These are phyloP conservation scores for Camellia sinensis DNA, from an alignment of 148 eudicot genomes.

Conservation along the genomic window DNA sequence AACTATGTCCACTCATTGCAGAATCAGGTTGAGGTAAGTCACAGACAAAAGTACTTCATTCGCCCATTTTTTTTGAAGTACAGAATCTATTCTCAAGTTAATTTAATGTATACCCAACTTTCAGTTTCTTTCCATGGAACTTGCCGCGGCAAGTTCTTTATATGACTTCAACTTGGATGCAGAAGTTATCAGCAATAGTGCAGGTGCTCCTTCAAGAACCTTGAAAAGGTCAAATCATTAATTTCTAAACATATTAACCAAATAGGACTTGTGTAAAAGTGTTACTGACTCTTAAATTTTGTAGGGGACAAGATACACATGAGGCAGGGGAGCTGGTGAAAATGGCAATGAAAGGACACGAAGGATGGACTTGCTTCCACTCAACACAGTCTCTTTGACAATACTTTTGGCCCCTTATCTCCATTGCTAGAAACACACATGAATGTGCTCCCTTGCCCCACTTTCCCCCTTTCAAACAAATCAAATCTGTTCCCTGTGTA, in stretches of 20 bases:
- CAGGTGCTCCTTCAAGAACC: conserved; percentile 2
- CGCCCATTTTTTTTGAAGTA: background rate
- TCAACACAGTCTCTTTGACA: background rate
- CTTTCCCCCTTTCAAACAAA: background rate
- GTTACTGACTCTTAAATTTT: background rate
- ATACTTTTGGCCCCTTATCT: background rate
- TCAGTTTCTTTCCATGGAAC: conserved; percentile 10
- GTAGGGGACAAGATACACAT: background rate
- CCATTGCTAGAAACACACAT: background rate
- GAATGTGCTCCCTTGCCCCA: conserved; percentile 2
- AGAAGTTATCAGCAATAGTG: background rate
- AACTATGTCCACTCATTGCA: conserved; percentile 9
- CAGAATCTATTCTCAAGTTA: background rate
- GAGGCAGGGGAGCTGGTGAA: background rate
- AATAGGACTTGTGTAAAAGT: background rate
- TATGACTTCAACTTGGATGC: background rate
- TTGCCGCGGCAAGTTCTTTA: background rate
- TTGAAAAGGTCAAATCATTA: background rate
- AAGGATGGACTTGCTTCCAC: background rate
- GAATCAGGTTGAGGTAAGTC: conserved; percentile 4
- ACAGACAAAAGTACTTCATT: background rate
- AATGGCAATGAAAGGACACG: background rate
- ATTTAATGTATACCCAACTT: background rate
- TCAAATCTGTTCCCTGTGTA: background rate
- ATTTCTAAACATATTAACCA: background rate